Conservation (phyloP, 108 stramenopile species). For the Skeletonema costatum region DNA sequence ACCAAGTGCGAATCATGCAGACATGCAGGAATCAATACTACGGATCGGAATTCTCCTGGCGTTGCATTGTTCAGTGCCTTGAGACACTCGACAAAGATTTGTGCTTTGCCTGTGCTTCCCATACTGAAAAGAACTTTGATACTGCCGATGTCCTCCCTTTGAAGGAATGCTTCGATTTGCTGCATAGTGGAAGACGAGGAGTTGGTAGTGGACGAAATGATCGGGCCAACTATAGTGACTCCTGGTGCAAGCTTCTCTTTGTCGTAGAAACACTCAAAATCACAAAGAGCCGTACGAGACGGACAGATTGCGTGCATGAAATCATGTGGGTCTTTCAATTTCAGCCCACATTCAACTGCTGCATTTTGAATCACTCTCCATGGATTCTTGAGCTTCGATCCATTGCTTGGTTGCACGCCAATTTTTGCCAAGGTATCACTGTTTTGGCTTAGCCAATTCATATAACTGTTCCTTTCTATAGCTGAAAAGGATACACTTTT, state of each 20-base stretch:
- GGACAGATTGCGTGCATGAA: constrained; percentile 8
- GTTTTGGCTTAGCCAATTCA: constrained; percentile 10
- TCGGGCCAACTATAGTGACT: constrained; percentile 16
- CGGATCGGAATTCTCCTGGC: constrained; percentile 4
- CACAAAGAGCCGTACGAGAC: constrained; percentile 12
- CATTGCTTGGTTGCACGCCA: not conserved
- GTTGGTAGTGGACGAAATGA: constrained; percentile 8
- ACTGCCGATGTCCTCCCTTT: not conserved
- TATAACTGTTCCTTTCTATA: not conserved
- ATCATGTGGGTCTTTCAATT: not conserved
- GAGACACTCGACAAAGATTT: constrained; percentile 1
- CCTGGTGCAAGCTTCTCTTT: constrained; percentile 3
- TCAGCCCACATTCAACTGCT: constrained; percentile 23
- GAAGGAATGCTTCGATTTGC: constrained; percentile 9
- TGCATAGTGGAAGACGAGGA: not conserved
- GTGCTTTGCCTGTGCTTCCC: constrained; percentile 11
- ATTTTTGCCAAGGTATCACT: not conserved
- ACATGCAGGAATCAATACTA: constrained; percentile 1
- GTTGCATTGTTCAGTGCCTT: constrained; percentile 5
- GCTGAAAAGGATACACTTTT: constrained; percentile 20
- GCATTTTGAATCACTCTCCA: constrained; percentile 23
- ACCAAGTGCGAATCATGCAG: not conserved
- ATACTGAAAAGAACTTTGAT: constrained; percentile 17
- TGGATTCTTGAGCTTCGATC: constrained; percentile 4
- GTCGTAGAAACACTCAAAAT: constrained; percentile 15